phyloP scores from a whole-genome alignment of 257 asterid genomes.

The Fraxinus excelsior region DNA sequence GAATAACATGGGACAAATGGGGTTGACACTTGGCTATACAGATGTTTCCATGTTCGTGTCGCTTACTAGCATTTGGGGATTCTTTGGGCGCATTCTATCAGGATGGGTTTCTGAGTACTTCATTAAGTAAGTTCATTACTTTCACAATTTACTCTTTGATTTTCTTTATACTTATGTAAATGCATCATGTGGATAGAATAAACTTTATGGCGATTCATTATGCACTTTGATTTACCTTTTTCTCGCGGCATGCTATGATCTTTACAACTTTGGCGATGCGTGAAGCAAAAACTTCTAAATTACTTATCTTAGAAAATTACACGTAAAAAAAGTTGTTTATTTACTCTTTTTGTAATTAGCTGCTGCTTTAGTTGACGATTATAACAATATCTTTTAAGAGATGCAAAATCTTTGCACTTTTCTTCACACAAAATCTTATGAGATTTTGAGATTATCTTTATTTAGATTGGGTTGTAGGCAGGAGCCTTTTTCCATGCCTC shows the following conservation, averaged over 20 bases:
- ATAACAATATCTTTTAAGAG: background rate
- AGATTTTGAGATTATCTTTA: background rate
- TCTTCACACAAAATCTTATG: background rate
- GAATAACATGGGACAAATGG: conserved; percentile 97
- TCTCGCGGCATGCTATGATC: background rate
- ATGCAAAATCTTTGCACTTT: background rate
- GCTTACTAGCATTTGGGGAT: conserved; percentile 92
- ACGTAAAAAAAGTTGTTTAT: background rate
- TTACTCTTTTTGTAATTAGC: background rate
- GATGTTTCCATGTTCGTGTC: conserved; percentile 96
- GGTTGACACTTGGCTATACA: conserved; percentile 77
- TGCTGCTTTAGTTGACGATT: background rate
- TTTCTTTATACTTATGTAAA: background rate
- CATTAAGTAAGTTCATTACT: conserved; percentile 62
- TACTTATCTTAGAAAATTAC: background rate
- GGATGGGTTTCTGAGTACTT: conserved; percentile 87
- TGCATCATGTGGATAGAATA: conserved; percentile 7
- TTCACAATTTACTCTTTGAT: background rate
- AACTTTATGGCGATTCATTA: conserved; percentile 1
- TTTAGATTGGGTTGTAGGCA: background rate
- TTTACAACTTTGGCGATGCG: background rate
- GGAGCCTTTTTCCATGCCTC: background rate
- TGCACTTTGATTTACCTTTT: background rate
- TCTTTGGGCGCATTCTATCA: conserved; percentile 86
- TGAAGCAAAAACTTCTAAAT: background rate